These are phyloP conservation scores for Aspergillus fructus DNA, from an alignment of 2,329 filamentous ascomycete species.

Conservation along the genomic window DNA sequence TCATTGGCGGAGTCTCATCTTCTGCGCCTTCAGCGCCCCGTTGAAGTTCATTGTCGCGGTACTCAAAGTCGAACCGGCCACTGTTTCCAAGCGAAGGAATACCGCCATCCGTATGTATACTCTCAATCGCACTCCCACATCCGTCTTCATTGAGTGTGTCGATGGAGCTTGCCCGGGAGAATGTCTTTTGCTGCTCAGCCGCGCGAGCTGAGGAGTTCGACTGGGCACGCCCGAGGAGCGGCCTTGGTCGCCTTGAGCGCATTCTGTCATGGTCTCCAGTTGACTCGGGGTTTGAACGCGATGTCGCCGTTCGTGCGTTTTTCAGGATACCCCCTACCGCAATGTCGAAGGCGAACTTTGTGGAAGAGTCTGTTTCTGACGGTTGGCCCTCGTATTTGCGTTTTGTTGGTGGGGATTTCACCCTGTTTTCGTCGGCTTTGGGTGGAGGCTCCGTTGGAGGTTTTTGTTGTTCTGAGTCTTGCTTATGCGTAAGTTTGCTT, in stretches of 20 bases:
- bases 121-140: constrained; percentile 37
- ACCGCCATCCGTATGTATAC: constrained; percentile 26
- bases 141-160: constrained; percentile 50
- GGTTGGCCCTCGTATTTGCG: constrained; percentile 17
- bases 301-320: constrained; percentile 36
- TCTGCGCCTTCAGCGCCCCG: constrained; percentile 27
- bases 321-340: constrained; percentile 44
- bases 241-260: constrained; percentile 31
- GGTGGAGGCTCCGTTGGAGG: neutral
- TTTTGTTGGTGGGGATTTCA: constrained; percentile 14
- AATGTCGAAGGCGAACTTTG: constrained; percentile 32
- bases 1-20: constrained; percentile 42
- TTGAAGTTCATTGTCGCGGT: constrained; percentile 18
- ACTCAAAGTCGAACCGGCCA: constrained; percentile 36
- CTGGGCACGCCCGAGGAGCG: constrained; percentile 43
- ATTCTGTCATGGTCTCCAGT: constrained; percentile 19
- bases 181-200: constrained; percentile 21
- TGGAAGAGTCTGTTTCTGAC: constrained; percentile 13
- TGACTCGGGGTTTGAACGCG: constrained; percentile 25
- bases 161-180: constrained; percentile 50
- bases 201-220: constrained; percentile 38
- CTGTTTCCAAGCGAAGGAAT: constrained; percentile 33
- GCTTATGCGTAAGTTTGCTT: neutral
- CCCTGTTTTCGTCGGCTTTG: neutral
- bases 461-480: neutral